Percentiles rank a stretch among this genome's conserved stretches.
phyloP scores from a whole-genome alignment of 257 asterid genomes.

The Phtheirospermum japonicum region DNA sequence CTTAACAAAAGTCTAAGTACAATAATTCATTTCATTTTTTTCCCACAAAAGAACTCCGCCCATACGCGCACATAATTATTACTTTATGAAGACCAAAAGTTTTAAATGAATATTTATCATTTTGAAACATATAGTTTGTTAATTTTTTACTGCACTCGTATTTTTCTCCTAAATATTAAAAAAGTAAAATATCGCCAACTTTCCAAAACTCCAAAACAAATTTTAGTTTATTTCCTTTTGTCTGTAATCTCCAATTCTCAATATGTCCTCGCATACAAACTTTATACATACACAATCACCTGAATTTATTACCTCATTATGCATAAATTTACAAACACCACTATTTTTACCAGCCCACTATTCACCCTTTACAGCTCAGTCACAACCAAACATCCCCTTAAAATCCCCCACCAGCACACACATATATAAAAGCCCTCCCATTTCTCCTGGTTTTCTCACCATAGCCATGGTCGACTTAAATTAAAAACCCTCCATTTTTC shows the following conservation, averaged over 20 bases:
- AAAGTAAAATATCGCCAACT: neutral
- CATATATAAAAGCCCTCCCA: constrained; percentile 28
- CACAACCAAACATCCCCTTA: constrained; percentile 32
- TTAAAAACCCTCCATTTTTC: neutral
- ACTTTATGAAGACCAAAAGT: too few species aligned
- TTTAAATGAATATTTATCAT: too few species aligned
- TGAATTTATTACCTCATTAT: constrained; percentile 14
- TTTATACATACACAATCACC: constrained; percentile 4
- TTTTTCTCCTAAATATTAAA: neutral
- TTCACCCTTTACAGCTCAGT: constrained; percentile 21
- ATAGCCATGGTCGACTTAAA: constrained; percentile 34
- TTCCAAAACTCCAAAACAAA: neutral
- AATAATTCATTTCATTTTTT: neutral
- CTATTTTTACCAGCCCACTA: neutral
- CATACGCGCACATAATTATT: too few species aligned
- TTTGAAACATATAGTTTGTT: too few species aligned
- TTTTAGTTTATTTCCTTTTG: neutral
- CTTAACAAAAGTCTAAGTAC: neutral
- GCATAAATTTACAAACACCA: neutral
- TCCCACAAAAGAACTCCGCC: neutral
- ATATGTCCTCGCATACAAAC: too few species aligned
- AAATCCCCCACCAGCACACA: neutral
- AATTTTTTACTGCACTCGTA: neutral
- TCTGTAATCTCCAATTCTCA: too few species aligned
- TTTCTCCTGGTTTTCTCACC: neutral